phyloP scores from a whole-genome alignment of 768 basidiomycete genomes.

The Tephrocybe sp. region DNA sequence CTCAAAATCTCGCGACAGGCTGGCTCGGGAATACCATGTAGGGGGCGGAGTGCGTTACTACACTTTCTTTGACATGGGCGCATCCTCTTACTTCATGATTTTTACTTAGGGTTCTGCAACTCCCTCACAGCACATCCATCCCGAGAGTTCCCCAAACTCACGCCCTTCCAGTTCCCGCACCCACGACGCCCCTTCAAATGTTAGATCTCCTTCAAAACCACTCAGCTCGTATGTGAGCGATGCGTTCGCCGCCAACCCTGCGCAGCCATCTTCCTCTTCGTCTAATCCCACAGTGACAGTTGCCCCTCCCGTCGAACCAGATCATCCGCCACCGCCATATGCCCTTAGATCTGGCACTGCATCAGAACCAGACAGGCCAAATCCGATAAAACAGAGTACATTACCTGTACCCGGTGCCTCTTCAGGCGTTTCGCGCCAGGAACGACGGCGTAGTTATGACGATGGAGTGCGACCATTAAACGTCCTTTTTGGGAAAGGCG shows the following conservation, averaged over 20 bases:
- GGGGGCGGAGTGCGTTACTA: constrained; percentile 42
- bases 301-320: constrained; percentile 32
- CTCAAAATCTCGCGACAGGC: constrained; percentile 41
- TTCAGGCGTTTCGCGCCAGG: constrained; percentile 23
- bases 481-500: constrained; percentile 31
- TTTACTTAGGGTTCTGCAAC: constrained; percentile 12
- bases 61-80: constrained; percentile 3
- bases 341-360: constrained; percentile 18
- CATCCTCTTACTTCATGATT: constrained; percentile 11
- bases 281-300: constrained; percentile 37
- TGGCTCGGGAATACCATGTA: constrained; percentile 35
- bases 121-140: not conserved
- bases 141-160: constrained; percentile 6
- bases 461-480: constrained; percentile 44
- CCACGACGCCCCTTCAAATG: constrained; percentile 6
- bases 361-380: constrained; percentile 12
- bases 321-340: constrained; percentile 19
- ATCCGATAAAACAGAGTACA: constrained; percentile 38
- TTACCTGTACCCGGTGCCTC: constrained; percentile 34
- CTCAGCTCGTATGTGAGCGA: constrained; percentile 35
- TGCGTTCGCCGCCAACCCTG: constrained; percentile 31
- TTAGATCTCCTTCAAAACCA: constrained; percentile 29
- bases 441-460: constrained; percentile 42
- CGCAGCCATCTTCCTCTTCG: constrained; percentile 13
- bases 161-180: constrained; percentile 24